Evolutionary conservation across 805 yeast species (phyloP), one percentile per base, ranked within the genome.

Genomic region (Zygoascus flipseniorum): DNA sequence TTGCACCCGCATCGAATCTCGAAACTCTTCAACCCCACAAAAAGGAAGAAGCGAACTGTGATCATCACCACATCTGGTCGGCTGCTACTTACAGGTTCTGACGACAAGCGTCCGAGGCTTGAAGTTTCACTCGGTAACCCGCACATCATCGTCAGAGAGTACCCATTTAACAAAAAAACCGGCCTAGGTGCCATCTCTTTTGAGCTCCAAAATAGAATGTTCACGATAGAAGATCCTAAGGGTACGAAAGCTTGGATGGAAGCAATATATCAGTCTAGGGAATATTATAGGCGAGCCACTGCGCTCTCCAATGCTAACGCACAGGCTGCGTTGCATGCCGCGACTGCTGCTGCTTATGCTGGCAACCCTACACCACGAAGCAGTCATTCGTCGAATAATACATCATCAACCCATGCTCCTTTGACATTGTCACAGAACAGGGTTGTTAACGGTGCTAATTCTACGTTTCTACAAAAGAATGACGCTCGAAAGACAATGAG

Each of bases 11-110:
- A 56, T 18, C 51, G 63, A 50, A 48, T 68, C 18, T 47, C 65
- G 26, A 66, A 66, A 57, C 55, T 70, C 42, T 41, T 41, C 16
- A 41, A n/a, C 23, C 47, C 60, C 10, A 54, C 59, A 11, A 59
- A 59, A 50, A 62, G 64, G 53, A 63, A 63, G 58, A 54, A 57
- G 18, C 60, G 70, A 37, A 60, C 56, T 13, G 59, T 69, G n/a
- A 52, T 70, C n/a, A 60, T 68, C 23, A 70, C 74, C 5, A 62
- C 69, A 1, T 55, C 60, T 14, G 70, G 69, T 8, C 60, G 73
- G 31, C 54, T 69, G 47, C 53, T 70, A n/a, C 50, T 70, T 8
- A 48, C 62, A 18, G 61, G 61, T 16, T 43, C 41, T 18, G 69
- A 69, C 28, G 71, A 68, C 41, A 62, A 60, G 47, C 59, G 60